Conservation (phyloP, 345 rosid genomes). For the Toxicodendron radicans region DNA sequence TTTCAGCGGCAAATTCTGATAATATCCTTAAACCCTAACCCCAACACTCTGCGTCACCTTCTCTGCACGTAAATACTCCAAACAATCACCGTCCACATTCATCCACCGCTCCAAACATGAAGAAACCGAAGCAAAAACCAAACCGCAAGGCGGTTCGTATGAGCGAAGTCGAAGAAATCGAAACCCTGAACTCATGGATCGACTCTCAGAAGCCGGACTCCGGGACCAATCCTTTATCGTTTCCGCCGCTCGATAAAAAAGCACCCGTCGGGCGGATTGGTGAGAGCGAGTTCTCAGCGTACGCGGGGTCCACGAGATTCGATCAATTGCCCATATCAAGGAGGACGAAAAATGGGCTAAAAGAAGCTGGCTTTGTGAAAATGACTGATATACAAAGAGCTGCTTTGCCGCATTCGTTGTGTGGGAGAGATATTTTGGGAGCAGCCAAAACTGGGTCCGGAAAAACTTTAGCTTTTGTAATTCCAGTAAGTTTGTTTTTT, state of each 20-base stretch:
- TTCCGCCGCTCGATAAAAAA: conserved; percentile 45
- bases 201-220: conserved; percentile 81
- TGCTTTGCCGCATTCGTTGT: conserved; percentile 51
- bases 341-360: conserved; percentile 67
- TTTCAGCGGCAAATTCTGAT: too few species aligned
- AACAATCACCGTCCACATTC: background rate
- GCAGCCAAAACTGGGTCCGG: conserved; percentile 98
- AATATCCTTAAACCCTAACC: too few species aligned
- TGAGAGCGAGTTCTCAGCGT: conserved; percentile 54
- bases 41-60: too few species aligned
- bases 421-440: conserved; percentile 75
- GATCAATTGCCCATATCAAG: conserved; percentile 73
- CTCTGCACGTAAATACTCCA: too few species aligned
- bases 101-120: conserved; percentile 27
- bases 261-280: conserved; percentile 56
- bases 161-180: conserved; percentile 48
- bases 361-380: conserved; percentile 44
- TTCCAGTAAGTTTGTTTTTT: conserved; percentile 60
- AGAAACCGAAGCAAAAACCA: conserved; percentile 39
- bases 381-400: conserved; percentile 94
- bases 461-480: conserved; percentile 84
- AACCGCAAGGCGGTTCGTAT: conserved; percentile 38
- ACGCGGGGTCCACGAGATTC: conserved; percentile 60
- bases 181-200: conserved; percentile 74
- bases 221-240: conserved; percentile 73